Evolutionary conservation across 2,329 filamentous ascomycete genomes (phyloP), one percentile per base, ranked within the genome.

Genomic region (Dothideomycetes sp.): DNA sequence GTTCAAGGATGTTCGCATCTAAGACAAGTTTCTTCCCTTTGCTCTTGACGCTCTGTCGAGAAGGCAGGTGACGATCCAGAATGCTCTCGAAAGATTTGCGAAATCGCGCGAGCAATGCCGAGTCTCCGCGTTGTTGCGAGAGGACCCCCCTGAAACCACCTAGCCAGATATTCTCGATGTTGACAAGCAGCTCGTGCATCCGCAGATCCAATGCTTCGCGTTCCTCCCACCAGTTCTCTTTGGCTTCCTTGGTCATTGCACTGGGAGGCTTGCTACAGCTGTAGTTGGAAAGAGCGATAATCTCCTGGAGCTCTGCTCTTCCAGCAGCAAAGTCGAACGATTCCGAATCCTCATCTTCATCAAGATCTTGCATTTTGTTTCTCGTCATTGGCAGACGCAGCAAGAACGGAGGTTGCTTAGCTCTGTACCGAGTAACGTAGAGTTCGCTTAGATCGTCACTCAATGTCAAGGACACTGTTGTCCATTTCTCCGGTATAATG

Each of bases 91-190:
- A 87, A 4, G 75, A 76, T 55, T 75, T 78, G 23, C 86, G 78
- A 57, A 98, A 96, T 20, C 76, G 76, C 4, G 76, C 73, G 22
- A 96, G 64, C 9, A 84, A 65, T 18, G 79, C 71, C 1, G 74
- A 65, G 15, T 81, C 71, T 25, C 73, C 71, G 34, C 68, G 61
- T 39, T 83, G 75, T 40, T 84, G 82, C 1, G 86, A 88, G 55
- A 98, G 89, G n/a, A 98, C 81, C 12, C 89, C 88, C 43, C 80
- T 82, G 70, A 98, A 98, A 0, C 91, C 91, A 34, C 89, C 88
- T 4, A 98, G 75, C 91, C 91, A 98, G 16, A 91, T 80, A 46
- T 84, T 82, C 60, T 98, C 89, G 27, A 98, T 82, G 45, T 86
- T 93, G 40, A 79, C 70, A 1, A 98, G 69, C 8, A 98, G 72